phyloP scores from a whole-genome alignment of 2,329 filamentous ascomycete species.

The Lizonia empirigonia region DNA sequence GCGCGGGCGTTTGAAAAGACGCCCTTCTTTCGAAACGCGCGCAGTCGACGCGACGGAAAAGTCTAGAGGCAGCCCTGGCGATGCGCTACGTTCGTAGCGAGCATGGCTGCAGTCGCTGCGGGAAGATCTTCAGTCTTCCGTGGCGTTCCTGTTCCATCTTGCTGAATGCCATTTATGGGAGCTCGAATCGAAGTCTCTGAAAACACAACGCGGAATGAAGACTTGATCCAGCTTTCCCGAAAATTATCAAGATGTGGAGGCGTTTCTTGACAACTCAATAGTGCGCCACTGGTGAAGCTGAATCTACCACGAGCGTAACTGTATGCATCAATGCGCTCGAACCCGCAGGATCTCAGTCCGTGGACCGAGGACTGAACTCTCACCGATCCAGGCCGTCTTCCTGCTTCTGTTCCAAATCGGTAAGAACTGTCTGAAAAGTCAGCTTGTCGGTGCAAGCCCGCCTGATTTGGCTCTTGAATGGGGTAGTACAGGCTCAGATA shows the following conservation, averaged over 20 bases:
- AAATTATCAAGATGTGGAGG: not conserved
- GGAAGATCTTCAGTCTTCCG: not conserved
- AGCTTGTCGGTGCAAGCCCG: conserved; percentile 26
- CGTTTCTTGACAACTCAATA: not conserved
- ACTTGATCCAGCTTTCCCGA: not conserved
- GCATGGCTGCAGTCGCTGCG: not conserved
- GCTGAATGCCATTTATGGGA: not conserved
- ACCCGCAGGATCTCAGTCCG: conserved; percentile 34
- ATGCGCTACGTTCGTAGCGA: not conserved
- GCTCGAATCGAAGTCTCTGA: not conserved
- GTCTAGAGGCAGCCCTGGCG: conserved; percentile 3
- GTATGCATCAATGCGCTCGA: conserved; percentile 27
- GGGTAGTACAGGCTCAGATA: conserved; percentile 19
- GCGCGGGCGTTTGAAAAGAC: conserved; percentile 9
- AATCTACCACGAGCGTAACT: conserved; percentile 26
- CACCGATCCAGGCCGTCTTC: conserved; percentile 24
- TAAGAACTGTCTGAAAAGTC: conserved; percentile 26
- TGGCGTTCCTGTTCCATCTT: not conserved
- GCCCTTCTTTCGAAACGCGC: conserved; percentile 9
- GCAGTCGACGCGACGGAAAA: conserved; percentile 1
- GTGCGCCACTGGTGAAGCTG: conserved; percentile 4
- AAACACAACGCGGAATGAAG: not conserved
- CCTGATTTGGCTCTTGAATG: conserved; percentile 20
- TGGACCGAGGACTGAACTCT: conserved; percentile 26
- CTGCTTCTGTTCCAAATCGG: conserved; percentile 21